phyloP scores from a whole-genome alignment of 106 monocot species.

The Platanthera guangdongensis region DNA sequence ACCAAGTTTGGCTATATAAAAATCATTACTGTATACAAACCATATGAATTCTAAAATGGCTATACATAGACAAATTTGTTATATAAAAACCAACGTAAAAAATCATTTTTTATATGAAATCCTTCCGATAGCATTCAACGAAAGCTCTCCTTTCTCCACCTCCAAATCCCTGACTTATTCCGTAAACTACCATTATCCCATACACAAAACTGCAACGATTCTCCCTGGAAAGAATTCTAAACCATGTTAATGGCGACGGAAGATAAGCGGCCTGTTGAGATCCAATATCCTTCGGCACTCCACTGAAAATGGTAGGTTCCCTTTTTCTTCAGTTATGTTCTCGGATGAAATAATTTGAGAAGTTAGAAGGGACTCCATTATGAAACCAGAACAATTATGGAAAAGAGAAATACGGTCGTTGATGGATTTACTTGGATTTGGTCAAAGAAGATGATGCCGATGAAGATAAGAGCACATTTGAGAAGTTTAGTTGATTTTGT shows the following conservation, averaged over 20 bases:
- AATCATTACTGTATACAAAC: too few species aligned
- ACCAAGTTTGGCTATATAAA: too few species aligned
- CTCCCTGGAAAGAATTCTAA: slow-evolving; percentile 48
- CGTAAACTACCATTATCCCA: slow-evolving; percentile 50
- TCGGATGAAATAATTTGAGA: slow-evolving; percentile 3
- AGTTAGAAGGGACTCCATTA: neutral
- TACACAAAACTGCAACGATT: slow-evolving; percentile 71
- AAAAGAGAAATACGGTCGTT: neutral
- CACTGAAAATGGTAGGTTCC: neutral
- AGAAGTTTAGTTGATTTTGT: neutral
- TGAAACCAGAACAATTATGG: neutral
- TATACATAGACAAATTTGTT: too few species aligned
- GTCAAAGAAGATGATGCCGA: neutral
- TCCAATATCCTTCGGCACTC: neutral
- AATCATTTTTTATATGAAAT: neutral
- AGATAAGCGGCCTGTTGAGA: neutral
- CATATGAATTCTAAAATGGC: too few species aligned
- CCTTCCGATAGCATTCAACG: slow-evolving; percentile 86
- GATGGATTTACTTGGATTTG: neutral
- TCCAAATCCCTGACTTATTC: slow-evolving; percentile 69
- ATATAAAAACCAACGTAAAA: too few species aligned
- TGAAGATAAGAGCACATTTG: neutral
- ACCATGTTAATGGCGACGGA: slow-evolving; percentile 42
- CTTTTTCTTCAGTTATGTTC: neutral
- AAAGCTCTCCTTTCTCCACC: slow-evolving; percentile 38